Evolutionary conservation across 2,329 filamentous ascomycete species (phyloP).

Genomic region (Cercospora nicotianae): DNA sequence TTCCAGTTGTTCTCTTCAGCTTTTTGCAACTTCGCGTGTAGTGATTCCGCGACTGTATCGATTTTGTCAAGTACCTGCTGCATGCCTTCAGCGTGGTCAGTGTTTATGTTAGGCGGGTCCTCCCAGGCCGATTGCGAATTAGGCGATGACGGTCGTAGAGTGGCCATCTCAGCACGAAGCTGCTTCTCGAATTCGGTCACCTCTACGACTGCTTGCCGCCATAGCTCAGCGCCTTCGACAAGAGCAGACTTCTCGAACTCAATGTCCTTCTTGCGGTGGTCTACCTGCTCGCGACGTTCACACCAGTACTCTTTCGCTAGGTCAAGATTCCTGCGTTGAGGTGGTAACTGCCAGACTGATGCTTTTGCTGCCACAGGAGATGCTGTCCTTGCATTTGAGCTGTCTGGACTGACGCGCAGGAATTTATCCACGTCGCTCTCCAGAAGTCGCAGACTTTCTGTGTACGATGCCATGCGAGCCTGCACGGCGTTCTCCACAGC

Average conservation of each 20-base stretch:
- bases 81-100: conserved; percentile 30
- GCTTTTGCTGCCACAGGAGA: conserved; percentile 21
- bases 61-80: conserved; percentile 55
- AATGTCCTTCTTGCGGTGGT: conserved; percentile 57
- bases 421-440: conserved; percentile 63
- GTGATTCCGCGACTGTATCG: conserved; percentile 54
- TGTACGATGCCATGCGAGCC: conserved; percentile 71
- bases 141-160: conserved; percentile 24
- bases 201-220: conserved; percentile 61
- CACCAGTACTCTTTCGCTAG: conserved; percentile 74
- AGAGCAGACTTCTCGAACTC: conserved; percentile 65
- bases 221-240: conserved; percentile 65
- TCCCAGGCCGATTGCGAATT: conserved; percentile 35
- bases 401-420: conserved; percentile 41
- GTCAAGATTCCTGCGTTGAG: conserved; percentile 64
- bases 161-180: conserved; percentile 58
- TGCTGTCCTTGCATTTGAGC: conserved; percentile 11
- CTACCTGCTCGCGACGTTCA: conserved; percentile 59
- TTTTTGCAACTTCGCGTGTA: conserved; percentile 56
- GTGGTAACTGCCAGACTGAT: conserved; percentile 54
- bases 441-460: conserved; percentile 64
- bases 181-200: conserved; percentile 65
- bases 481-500: conserved; percentile 66
- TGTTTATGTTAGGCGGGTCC: conserved; percentile 25
- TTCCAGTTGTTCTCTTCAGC: conserved; percentile 69